Percentiles rank a stretch among this genome's conserved stretches.
These are phyloP conservation scores for Candida ascalaphidarum DNA, from an alignment of 805 yeast species.

Conservation along the genomic window DNA sequence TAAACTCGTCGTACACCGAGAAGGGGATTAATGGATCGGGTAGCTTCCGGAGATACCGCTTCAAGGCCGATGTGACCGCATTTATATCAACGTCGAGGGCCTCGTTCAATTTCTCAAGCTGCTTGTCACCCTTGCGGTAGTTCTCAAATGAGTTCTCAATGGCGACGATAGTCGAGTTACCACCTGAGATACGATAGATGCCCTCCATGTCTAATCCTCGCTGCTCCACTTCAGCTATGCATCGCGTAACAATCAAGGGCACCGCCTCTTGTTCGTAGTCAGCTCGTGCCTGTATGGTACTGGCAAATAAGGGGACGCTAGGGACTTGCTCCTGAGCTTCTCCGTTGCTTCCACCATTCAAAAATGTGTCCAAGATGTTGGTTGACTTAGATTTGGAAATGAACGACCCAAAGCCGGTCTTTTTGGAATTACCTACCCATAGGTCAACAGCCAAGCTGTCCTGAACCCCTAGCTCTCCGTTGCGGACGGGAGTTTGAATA, in stretches of 20 bases:
- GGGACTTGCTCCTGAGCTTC: background rate
- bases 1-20: constrained; percentile 56
- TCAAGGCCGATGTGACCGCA: constrained; percentile 80
- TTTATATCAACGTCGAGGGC: constrained; percentile 61
- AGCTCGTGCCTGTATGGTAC: constrained; percentile 57
- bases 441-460: too few relatives aligned
- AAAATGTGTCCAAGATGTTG: constrained; percentile 31
- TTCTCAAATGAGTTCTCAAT: constrained; percentile 33
- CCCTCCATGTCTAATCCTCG: constrained; percentile 80
- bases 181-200: constrained; percentile 84
- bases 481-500: constrained; percentile 4
- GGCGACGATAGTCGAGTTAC: constrained; percentile 55
- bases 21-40: constrained; percentile 81
- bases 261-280: constrained; percentile 50
- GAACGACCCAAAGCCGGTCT: constrained; percentile 6
- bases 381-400: constrained; percentile 39
- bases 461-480: too few relatives aligned
- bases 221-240: constrained; percentile 69
- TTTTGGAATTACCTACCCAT: constrained; percentile 2
- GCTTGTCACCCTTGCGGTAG: constrained; percentile 21
- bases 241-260: constrained; percentile 65
- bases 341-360: constrained; percentile 6
- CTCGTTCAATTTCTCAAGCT: constrained; percentile 22
- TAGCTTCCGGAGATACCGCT: constrained; percentile 75
- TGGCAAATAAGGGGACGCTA: constrained; percentile 30